Evolutionary conservation across 768 basidiomycete genomes (phyloP).

Genomic region (Serendipita sp.): DNA sequence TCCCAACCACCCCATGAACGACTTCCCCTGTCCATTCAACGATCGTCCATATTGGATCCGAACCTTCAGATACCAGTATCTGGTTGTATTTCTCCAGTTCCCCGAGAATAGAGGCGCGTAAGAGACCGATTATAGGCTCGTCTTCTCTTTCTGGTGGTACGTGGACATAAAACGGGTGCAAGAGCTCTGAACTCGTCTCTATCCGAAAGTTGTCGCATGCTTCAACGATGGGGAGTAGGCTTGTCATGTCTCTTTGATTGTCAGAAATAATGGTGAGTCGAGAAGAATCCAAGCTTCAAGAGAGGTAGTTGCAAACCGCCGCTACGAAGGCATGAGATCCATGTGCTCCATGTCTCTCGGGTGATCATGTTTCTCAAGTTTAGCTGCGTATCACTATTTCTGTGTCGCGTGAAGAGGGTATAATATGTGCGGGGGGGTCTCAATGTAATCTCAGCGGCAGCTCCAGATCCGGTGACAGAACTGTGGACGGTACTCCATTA

Average conservation of each 20-base stretch:
- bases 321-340: too few species aligned
- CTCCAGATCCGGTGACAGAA: too few species aligned
- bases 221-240: slow-evolving; percentile 43
- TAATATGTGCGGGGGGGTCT: too few species aligned
- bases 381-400: too few species aligned
- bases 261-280: too few species aligned
- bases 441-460: too few species aligned
- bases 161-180: slow-evolving; percentile 24
- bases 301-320: too few species aligned
- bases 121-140: slow-evolving; percentile 32
- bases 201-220: slow-evolving; percentile 53
- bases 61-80: slow-evolving; percentile 34
- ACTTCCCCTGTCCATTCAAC: slow-evolving; percentile 16
- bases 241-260: background rate
- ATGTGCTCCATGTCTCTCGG: too few species aligned
- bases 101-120: slow-evolving; percentile 19
- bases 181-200: slow-evolving; percentile 19
- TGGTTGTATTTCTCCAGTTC: slow-evolving; percentile 17
- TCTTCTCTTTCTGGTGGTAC: slow-evolving; percentile 36
- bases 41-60: slow-evolving; percentile 28
- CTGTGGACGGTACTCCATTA: too few species aligned
- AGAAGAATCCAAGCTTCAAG: too few species aligned
- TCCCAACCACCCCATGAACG: slow-evolving; percentile 13
- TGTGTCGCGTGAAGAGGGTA: too few species aligned
- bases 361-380: too few species aligned